Evolutionary conservation across 2,329 filamentous ascomycete genomes (phyloP).

Genomic region (Nigrospora sphaerica): DNA sequence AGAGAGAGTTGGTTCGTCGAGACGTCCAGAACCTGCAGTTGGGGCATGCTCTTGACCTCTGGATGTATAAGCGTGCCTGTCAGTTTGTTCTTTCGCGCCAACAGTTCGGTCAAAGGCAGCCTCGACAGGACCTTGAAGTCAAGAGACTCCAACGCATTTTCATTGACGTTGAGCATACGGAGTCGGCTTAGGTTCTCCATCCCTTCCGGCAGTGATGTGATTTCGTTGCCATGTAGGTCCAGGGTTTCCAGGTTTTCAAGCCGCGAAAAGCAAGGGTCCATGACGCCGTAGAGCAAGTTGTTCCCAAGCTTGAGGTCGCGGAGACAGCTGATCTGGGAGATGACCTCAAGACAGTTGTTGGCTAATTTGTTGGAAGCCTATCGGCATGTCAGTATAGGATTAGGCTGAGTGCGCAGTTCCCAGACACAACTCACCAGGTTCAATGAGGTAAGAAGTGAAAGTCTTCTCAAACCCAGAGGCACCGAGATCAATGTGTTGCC

Average conservation of each 20-base stretch:
- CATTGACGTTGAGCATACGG: conserved; percentile 69
- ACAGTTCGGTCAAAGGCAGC: conserved; percentile 66
- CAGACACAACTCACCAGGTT: conserved; percentile 59
- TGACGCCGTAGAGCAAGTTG: conserved; percentile 63
- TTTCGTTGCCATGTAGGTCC: conserved; percentile 73
- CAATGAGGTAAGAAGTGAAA: conserved; percentile 69
- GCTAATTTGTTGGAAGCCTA: conserved; percentile 76
- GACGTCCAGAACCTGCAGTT: conserved; percentile 70
- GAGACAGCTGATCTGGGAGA: conserved; percentile 65
- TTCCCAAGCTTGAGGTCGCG: conserved; percentile 76
- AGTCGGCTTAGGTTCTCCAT: conserved; percentile 63
- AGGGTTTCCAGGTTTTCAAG: conserved; percentile 69
- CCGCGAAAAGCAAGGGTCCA: conserved; percentile 56
- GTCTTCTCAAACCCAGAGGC: conserved; percentile 66
- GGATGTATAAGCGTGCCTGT: conserved; percentile 63
- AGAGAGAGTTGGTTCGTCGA: conserved; percentile 66
- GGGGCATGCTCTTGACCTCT: conserved; percentile 48
- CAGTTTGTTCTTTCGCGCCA: conserved; percentile 72
- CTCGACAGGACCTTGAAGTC: conserved; percentile 62
- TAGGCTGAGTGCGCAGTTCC: not conserved
- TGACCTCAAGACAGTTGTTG: conserved; percentile 63
- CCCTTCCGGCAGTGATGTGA: conserved; percentile 62
- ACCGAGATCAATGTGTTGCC: conserved; percentile 69
- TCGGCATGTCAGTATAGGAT: not conserved
- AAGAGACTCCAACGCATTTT: conserved; percentile 68